Evolutionary conservation across 495 filamentous ascomycete genomes (phyloP).

Genomic region (Neurospora sp.): DNA sequence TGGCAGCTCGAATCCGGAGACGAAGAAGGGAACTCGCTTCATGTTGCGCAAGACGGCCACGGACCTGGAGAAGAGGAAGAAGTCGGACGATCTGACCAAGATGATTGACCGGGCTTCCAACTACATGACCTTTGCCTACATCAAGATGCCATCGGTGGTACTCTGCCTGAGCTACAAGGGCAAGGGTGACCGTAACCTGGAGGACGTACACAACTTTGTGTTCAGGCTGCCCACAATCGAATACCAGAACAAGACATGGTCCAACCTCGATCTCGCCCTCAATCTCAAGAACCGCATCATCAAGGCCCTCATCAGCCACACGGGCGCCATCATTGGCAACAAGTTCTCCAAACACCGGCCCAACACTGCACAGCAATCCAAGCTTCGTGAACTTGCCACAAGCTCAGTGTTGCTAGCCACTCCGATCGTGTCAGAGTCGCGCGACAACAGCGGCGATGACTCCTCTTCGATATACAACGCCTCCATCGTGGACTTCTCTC

Average conservation of each 20-base stretch:
- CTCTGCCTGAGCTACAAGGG: slow-evolving; percentile 96
- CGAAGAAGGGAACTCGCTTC: slow-evolving; percentile 42
- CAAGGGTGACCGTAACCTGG: slow-evolving; percentile 84
- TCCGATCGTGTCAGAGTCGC: slow-evolving; percentile 19
- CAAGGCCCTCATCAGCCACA: slow-evolving; percentile 86
- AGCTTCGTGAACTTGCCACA: slow-evolving; percentile 68
- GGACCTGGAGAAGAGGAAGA: slow-evolving; percentile 35
- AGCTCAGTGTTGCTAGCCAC: slow-evolving; percentile 44
- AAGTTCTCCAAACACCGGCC: slow-evolving; percentile 86
- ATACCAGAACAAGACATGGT: slow-evolving; percentile 98
- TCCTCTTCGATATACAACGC: slow-evolving; percentile 36
- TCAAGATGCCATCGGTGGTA: slow-evolving; percentile 89
- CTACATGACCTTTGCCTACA: slow-evolving; percentile 94
- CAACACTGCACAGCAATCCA: slow-evolving; percentile 63
- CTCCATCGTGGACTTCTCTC: slow-evolving; percentile 40
- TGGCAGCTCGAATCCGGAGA: slow-evolving; percentile 30
- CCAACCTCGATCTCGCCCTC: slow-evolving; percentile 87
- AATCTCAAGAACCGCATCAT: slow-evolving; percentile 90
- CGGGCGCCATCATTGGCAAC: slow-evolving; percentile 93
- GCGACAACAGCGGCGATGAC: slow-evolving; percentile 41
- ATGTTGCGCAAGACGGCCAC: slow-evolving; percentile 25
- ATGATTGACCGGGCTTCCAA: slow-evolving; percentile 95
- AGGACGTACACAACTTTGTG: slow-evolving; percentile 94
- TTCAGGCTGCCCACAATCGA: slow-evolving; percentile 92
- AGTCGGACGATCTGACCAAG: slow-evolving; percentile 87